Conservation (phyloP, 129 eudicot species). For the Logfia minima region DNA sequence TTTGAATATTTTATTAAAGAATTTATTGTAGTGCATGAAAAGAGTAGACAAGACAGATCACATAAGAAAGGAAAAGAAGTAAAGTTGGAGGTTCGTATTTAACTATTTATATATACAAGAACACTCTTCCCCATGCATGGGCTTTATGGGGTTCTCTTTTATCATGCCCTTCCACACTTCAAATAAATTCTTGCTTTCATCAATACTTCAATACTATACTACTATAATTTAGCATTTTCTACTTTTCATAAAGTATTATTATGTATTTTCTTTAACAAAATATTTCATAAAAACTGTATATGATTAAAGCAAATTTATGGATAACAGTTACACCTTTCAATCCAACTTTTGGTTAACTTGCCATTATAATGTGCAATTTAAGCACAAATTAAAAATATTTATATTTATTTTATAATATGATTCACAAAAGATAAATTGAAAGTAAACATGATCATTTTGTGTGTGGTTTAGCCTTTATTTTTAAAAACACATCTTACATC, state of each 20-base stretch:
- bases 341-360: neutral
- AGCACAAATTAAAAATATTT: neutral
- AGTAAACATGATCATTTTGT: neutral
- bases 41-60: constrained; percentile 40
- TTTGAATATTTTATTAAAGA: neutral
- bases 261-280: neutral
- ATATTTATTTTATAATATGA: neutral
- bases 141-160: constrained; percentile 37
- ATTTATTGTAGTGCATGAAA: constrained; percentile 16
- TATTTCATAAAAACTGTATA: neutral
- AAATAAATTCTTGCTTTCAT: constrained; percentile 15
- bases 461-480: neutral
- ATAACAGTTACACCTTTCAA: neutral
- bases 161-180: constrained; percentile 23
- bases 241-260: constrained; percentile 16
- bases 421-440: neutral
- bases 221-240: neutral
- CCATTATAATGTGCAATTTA: neutral
- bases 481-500: neutral
- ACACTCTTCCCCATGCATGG: constrained; percentile 65
- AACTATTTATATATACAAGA: constrained; percentile 33
- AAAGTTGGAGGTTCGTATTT: constrained; percentile 25
- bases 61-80: constrained; percentile 20
- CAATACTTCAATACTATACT: neutral
- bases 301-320: neutral